A percentile compares a stretch with the other conserved stretches of the same genome.
Conservation (phyloP, 176 grass and related monocot genomes). For the Olyra latifolia region DNA sequence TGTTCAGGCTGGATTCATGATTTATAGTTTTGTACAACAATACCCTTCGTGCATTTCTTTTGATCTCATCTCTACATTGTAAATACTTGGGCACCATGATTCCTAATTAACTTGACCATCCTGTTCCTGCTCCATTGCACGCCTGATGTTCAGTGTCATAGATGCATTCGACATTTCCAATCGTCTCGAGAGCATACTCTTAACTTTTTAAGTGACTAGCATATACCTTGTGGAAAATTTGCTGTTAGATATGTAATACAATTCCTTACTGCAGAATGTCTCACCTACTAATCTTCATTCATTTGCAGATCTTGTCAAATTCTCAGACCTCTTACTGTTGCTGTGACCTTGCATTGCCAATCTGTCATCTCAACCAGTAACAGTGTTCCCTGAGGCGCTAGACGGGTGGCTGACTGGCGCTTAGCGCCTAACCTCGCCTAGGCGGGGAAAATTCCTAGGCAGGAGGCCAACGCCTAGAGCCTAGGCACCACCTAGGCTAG, state of each 20-base stretch:
- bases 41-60: neutral
- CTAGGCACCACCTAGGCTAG: no score
- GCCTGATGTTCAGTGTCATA: neutral
- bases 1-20: neutral
- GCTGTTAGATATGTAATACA: neutral
- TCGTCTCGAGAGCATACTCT: neutral
- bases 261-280: neutral
- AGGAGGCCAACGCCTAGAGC: no score
- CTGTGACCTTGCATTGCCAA: neutral
- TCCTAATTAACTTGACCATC: neutral
- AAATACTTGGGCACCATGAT: neutral
- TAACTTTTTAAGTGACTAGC: neutral
- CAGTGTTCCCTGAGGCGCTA: no score
- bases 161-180: no score
- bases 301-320: neutral
- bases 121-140: neutral
- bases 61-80: neutral
- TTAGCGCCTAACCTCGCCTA: no score
- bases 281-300: neutral
- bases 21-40: neutral
- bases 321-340: neutral
- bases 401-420: no score
- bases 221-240: neutral
- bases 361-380: neutral
- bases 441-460: no score